Evolutionary conservation across 2,329 filamentous ascomycete species (phyloP), one percentile per base, ranked within the genome.

Genomic region (Fonsecaea multimorphosa): DNA sequence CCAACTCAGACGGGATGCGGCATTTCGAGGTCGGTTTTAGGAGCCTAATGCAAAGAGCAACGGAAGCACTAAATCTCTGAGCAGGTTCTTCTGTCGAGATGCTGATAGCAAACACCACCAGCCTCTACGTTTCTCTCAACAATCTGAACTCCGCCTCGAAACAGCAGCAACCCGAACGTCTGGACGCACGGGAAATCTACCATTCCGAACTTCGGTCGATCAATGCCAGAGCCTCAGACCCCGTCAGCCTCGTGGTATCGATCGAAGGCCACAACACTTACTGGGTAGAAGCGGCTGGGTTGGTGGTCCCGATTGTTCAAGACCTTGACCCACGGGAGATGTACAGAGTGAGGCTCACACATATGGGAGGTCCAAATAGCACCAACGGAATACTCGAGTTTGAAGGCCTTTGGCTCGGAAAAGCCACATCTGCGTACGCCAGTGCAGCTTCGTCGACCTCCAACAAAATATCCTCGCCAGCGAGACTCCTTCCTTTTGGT

Each of bases 321-420:
- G 63, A 69, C 44, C 67, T 75, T 2, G 60, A 72, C 29, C 68
- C 58, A 27, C 55, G 61, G 7, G 60, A 58, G 27, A 64, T 61
- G 57, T 73, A 75, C 59, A 64, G 64, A 27, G 49, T 75, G 40
- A 73, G 67, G 16, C 64, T 74, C 24, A 68, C 71, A 12, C 59
- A 66, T 29, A 44, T 61, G 22, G 58, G 58, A 36, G 22, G 27
- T 12, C 29, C 32, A 6, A 65, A 68, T 14, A 64, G 68, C 4
- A 68, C 60, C 19, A 69, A 72, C 56, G 69, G 70, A 54, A 58
- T 63, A 16, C 55, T 75, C 3, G 68, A 75, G 54, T 63, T 76
- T 44, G 67, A 74, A 59, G 74, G 74, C 6, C 44, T 75, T 12
- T 76, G 74, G 74, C 56, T 76, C 11, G 72, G 70, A 44, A 70